Percentiles rank a stretch among this genome's conserved stretches.
phyloP scores from a whole-genome alignment of 2,329 filamentous ascomycete species.

The Zopfia rhizophila region DNA sequence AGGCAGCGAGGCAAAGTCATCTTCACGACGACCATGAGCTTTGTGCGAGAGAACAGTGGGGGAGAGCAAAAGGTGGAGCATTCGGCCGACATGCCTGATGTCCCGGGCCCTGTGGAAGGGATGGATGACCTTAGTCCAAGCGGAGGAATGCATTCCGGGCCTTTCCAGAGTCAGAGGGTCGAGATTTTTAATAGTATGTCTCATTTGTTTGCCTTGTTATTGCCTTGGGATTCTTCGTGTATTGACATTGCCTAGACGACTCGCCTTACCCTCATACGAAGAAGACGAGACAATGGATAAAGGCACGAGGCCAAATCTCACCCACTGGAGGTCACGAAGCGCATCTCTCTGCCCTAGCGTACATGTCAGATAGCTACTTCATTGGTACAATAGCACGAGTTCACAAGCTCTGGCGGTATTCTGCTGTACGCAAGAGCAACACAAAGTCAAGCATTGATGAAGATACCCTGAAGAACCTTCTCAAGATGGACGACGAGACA shows the following conservation, averaged over 20 bases:
- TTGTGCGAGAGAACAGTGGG: constrained; percentile 74
- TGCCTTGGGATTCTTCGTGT: constrained; percentile 2
- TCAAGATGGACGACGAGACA: constrained; percentile 57
- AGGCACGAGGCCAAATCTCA: constrained; percentile 78
- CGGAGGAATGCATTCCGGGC: constrained; percentile 52
- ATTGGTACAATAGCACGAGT: constrained; percentile 87
- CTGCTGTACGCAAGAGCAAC: constrained; percentile 55
- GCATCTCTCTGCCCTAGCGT: constrained; percentile 88
- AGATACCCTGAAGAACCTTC: constrained; percentile 56
- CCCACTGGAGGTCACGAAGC: constrained; percentile 78
- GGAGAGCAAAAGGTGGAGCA: constrained; percentile 71
- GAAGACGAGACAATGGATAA: constrained; percentile 75
- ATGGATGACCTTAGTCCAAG: constrained; percentile 43
- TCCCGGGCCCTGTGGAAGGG: constrained; percentile 57
- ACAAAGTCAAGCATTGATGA: constrained; percentile 53
- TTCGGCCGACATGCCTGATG: constrained; percentile 64
- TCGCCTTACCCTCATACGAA: constrained; percentile 70
- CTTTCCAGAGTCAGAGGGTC: constrained; percentile 68
- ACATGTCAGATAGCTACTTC: constrained; percentile 93
- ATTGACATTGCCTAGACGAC: constrained; percentile 48
- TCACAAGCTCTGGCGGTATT: constrained; percentile 82
- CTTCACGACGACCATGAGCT: constrained; percentile 95
- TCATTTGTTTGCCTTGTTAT: background rate
- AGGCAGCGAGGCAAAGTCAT: constrained; percentile 88
- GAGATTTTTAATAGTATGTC: constrained; percentile 66